Base-by-base conservation (phyloP, 169 alveolate species). In the Cryptosporidium bovis region DNA sequence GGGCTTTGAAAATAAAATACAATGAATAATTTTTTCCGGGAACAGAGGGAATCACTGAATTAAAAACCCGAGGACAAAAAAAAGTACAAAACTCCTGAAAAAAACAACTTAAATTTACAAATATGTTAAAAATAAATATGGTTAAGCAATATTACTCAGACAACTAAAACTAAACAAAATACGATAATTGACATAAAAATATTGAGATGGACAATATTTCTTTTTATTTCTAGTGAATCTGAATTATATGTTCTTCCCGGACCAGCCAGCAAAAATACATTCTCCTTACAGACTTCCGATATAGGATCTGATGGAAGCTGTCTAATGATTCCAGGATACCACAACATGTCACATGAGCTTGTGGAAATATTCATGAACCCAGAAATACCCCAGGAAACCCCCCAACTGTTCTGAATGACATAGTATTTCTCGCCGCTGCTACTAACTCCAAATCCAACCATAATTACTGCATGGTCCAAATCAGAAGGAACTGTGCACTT, bases 381-480 rank as follows among this genome's bases (percentile, higher is more conserved):
- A 24, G 33, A 56, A 10, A 77, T 77, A 18, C 87, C 87, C 87
- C 87, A 77, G 18, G 87, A 60, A 10, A 46, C 15, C 4, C 87
- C 87, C 87, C 87, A 77, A 77, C 87, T 77, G 29, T 77, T 77
- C 29, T 77, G 87, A 34, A 77, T 77, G 15, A 77, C 87, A 46
- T 77, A 77, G n/a, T 77, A 77, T 44, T 77, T 77, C 3, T 77
- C 87, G 7, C 91, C 87, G 8, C 46, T 34, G 3, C 56, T 4
- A 40, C 44, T 62, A 34, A 77, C 29, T 48, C 91, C 91, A 44
- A 36, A 85, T 33, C 91, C 91, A 1, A 85, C 20, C 62, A 85
- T 60, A 33, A 82, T 51, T 6, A 85, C 91, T 34, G 91, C 91
- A 64, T 85, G 91, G 64, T 85, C 82, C 24, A 64, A 33, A n/a